A percentile compares a stretch with the other conserved stretches of the same genome.
phyloP scores from a whole-genome alignment of 2,329 filamentous ascomycete species.

The Aspergillus latus region DNA sequence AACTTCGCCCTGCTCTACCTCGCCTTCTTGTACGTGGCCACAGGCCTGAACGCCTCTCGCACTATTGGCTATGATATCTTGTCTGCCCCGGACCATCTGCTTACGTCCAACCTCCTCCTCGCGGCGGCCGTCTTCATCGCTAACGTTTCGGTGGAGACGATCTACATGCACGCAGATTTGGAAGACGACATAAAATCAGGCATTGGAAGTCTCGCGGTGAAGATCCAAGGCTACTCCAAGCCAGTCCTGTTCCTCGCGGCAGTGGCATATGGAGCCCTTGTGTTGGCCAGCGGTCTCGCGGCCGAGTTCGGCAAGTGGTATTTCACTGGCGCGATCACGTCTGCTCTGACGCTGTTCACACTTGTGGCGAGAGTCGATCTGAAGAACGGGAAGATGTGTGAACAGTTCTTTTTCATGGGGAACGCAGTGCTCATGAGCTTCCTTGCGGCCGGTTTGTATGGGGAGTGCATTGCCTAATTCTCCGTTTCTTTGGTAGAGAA shows the following conservation, averaged over 20 bases:
- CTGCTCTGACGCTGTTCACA: background rate
- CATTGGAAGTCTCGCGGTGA: background rate
- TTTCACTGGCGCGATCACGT: background rate
- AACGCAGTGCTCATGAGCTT: background rate
- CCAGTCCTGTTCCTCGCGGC: background rate
- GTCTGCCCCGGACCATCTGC: background rate
- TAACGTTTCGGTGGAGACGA: constrained; percentile 2
- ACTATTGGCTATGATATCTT: constrained; percentile 3
- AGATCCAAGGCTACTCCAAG: constrained; percentile 5
- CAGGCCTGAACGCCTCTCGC: background rate
- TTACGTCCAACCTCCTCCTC: background rate
- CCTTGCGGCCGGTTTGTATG: background rate
- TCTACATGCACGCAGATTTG: constrained; percentile 11
- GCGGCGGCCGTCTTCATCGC: background rate
- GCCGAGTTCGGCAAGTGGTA: background rate
- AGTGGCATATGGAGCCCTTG: background rate
- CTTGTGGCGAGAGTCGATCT: constrained; percentile 1
- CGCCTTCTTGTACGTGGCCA: constrained; percentile 1
- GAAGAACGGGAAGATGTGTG: constrained; percentile 3
- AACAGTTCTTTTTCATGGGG: background rate
- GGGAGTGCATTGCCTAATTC: background rate
- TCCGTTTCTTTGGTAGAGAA: too few relatives aligned
- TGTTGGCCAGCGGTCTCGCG: background rate
- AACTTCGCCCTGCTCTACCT: constrained; percentile 7
- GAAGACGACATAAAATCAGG: constrained; percentile 7